phyloP scores from a whole-genome alignment of 1,284 basidiomycete species.

The Ceratobasidium sp. region DNA sequence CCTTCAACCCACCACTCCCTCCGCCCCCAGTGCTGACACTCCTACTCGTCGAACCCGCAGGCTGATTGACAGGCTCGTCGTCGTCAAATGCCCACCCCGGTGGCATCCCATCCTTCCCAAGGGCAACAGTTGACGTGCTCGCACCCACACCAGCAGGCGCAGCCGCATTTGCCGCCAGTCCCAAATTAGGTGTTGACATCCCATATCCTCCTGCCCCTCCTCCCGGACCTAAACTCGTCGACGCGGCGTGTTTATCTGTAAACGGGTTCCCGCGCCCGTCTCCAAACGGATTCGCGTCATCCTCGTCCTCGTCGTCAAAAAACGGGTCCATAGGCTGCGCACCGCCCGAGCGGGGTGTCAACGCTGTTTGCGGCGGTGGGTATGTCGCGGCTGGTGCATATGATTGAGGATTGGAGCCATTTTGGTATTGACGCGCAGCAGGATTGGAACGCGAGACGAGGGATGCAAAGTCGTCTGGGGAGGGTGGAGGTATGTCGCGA shows the following conservation, averaged over 20 bases:
- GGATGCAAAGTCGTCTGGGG: slow-evolving; percentile 49
- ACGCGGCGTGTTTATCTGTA: slow-evolving; percentile 38
- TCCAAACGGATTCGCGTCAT: slow-evolving; percentile 43
- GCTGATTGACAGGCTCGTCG: slow-evolving; percentile 47
- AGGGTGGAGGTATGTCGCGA: slow-evolving; percentile 32
- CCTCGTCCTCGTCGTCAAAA: slow-evolving; percentile 50
- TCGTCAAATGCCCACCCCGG: slow-evolving; percentile 49
- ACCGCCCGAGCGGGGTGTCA: slow-evolving; percentile 32
- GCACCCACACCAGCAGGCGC: slow-evolving; percentile 47
- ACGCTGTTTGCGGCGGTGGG: slow-evolving; percentile 42
- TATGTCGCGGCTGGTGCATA: slow-evolving; percentile 38
- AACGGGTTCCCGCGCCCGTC: slow-evolving; percentile 42
- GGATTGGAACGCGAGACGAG: slow-evolving; percentile 50
- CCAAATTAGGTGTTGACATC: slow-evolving; percentile 47
- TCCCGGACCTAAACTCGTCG: no score
- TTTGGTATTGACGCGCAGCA: slow-evolving; percentile 43
- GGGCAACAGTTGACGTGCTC: slow-evolving; percentile 39
- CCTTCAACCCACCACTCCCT: slow-evolving; percentile 20
- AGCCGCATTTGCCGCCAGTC: slow-evolving; percentile 46
- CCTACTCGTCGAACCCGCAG: slow-evolving; percentile 17
- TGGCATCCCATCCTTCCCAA: slow-evolving; percentile 44
- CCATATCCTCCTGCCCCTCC: slow-evolving; percentile 23
- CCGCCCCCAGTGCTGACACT: background rate
- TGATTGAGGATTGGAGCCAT: slow-evolving; percentile 8
- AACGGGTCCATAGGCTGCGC: slow-evolving; percentile 49